These are phyloP conservation scores for Neospora caninum DNA, from an alignment of 169 alveolate species.

Conservation along the genomic window DNA sequence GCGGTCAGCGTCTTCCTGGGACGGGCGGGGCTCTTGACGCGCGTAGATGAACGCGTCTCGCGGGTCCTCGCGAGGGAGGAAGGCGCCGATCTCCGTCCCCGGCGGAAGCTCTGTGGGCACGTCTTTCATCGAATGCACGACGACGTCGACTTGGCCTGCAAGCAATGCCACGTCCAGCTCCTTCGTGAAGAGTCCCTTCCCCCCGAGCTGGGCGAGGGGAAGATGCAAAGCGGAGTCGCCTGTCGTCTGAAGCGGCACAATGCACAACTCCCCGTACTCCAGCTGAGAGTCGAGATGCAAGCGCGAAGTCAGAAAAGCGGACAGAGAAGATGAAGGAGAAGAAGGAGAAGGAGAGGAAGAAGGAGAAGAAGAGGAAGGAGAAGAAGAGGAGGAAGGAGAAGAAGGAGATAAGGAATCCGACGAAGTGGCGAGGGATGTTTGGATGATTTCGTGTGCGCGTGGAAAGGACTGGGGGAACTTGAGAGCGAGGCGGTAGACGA, in stretches of 20 bases:
- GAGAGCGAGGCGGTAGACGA: conserved; percentile 12
- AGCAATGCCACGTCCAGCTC: conserved; percentile 74
- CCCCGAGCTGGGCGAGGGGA: conserved; percentile 73
- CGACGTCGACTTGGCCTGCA: conserved; percentile 62
- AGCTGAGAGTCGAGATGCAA: conserved; percentile 36
- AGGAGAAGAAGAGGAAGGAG: background rate
- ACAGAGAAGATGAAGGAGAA: background rate
- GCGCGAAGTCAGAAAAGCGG: background rate
- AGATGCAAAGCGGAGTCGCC: conserved; percentile 71
- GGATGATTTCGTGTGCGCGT: background rate
- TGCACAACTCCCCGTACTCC: conserved; percentile 42
- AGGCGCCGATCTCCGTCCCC: conserved; percentile 31
- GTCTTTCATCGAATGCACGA: conserved; percentile 74
- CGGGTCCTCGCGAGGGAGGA: conserved; percentile 66
- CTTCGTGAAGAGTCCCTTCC: conserved; percentile 76
- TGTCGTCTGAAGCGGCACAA: conserved; percentile 31
- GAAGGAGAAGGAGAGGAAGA: background rate
- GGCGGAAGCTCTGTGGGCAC: conserved; percentile 9
- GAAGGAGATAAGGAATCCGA: background rate
- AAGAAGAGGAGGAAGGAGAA: background rate
- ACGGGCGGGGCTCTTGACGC: background rate
- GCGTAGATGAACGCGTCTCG: conserved; percentile 51
- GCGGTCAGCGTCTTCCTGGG: background rate
- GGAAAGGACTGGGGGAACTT: conserved; percentile 19
- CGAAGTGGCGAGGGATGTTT: background rate